phyloP scores from a whole-genome alignment of 495 filamentous ascomycete species.

The Aspergillus leporis region DNA sequence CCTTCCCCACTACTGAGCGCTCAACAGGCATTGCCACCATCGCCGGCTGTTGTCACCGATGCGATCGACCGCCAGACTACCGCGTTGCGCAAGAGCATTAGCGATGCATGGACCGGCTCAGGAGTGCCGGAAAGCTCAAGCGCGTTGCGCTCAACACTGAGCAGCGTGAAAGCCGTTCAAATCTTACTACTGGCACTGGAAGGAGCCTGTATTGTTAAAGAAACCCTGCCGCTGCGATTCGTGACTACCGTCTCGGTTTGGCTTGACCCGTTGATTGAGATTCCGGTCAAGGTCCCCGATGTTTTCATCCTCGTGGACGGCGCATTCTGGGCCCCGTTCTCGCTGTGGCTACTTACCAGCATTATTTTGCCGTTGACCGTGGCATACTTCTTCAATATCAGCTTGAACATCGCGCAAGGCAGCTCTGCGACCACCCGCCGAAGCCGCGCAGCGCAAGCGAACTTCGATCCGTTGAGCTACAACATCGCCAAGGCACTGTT shows the following conservation, averaged over 20 bases:
- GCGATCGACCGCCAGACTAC: slow-evolving; percentile 73
- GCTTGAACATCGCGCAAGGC: slow-evolving; percentile 41
- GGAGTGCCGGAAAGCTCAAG: slow-evolving; percentile 48
- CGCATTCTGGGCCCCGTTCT: slow-evolving; percentile 79
- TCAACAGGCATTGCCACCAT: slow-evolving; percentile 62
- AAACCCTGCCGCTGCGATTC: slow-evolving; percentile 61
- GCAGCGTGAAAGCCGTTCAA: slow-evolving; percentile 67
- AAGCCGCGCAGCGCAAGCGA: slow-evolving; percentile 36
- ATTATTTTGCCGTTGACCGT: slow-evolving; percentile 65
- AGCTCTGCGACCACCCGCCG: slow-evolving; percentile 29
- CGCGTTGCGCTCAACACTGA: slow-evolving; percentile 59
- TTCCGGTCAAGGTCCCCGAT: slow-evolving; percentile 74
- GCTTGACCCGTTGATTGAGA: slow-evolving; percentile 30
- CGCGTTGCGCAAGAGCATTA: slow-evolving; percentile 55
- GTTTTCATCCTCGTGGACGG: slow-evolving; percentile 75
- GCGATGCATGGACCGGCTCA: slow-evolving; percentile 42
- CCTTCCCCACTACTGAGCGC: slow-evolving; percentile 55
- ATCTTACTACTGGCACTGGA: slow-evolving; percentile 64
- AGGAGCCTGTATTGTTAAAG: slow-evolving; percentile 45
- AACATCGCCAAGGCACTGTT: slow-evolving; percentile 82
- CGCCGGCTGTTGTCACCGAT: slow-evolving; percentile 80
- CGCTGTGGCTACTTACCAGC: slow-evolving; percentile 75
- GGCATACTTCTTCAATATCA: slow-evolving; percentile 89
- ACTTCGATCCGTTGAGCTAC: slow-evolving; percentile 83
- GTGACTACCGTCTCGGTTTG: slow-evolving; percentile 67